Base-by-base conservation (phyloP, 2,329 filamentous ascomycete species). In the Ceratocystiopsis minuta region DNA sequence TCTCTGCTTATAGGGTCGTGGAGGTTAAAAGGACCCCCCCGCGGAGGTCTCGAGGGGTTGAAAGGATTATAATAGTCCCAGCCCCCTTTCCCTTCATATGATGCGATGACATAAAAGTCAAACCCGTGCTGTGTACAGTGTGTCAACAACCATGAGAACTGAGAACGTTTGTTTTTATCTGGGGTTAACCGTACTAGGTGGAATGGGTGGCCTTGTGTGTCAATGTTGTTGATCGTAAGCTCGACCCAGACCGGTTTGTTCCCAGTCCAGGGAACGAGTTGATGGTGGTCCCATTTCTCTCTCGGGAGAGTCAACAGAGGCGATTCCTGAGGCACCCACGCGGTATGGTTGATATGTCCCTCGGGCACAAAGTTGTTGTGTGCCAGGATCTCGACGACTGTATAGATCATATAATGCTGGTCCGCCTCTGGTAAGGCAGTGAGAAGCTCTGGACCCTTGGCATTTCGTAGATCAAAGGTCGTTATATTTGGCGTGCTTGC, bases 41-140 rank as follows among this genome's bases (percentile, higher is more conserved):
- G 45, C 2, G 50, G 49, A 9, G 40, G 34, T 20, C 38, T 45
- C 39, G 41, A 46, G 1, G 45, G 42, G 31, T 42, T 48, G 20
- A 46, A 53, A 3, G 51, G 52, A 16, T 51, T 53, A 39, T 53
- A 53, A 36, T 51, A 53, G 38, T 51, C 49, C 52, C 52, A 53
- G 17, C 50, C 50, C n/a, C 49, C 46, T 10, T 44, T 40, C 2
- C 45, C 50, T n/a, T 43, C 38, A 17, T 52, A 41, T 0, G 47
- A 45, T 14, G 43, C 46, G 1, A 53, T 18, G 16, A 53, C 48
- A 24, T 51, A 53, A 28, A 53, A 50, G 34, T 52, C 48, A n/a
- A 49, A 49, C 14, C 51, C 51, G 34, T 53, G 52, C 50, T 51
- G 37, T 6, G 37, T 6, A 2, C 7, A 17, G 16, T n/a, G 15